Conservation (phyloP, 768 basidiomycete genomes). For the Lentinula aciculospora region DNA sequence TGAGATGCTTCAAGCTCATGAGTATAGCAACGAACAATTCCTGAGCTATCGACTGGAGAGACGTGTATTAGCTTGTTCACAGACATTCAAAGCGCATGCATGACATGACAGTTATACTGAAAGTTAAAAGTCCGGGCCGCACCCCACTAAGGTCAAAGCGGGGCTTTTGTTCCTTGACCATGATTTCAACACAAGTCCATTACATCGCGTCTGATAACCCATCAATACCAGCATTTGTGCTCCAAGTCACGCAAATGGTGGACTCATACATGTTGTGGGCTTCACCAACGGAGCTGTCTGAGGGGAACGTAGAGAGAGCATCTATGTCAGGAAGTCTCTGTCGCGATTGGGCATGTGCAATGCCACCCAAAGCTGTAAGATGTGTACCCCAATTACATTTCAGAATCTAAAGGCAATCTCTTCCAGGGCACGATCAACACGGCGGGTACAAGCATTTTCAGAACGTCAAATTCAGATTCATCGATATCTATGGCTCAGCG, state of each 20-base stretch:
- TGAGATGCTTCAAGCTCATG: conserved; percentile 20
- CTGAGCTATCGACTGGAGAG: conserved; percentile 20
- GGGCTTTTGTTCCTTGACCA: not conserved
- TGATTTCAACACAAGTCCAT: conserved; percentile 40
- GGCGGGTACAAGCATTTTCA: conserved; percentile 61
- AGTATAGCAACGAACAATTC: conserved; percentile 26
- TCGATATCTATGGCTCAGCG: conserved; percentile 75
- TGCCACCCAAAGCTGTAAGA: conserved; percentile 49
- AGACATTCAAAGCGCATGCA: not conserved
- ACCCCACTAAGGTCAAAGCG: too few species aligned
- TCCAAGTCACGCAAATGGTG: conserved; percentile 63
- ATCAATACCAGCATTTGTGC: conserved; percentile 49
- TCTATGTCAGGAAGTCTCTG: conserved; percentile 51
- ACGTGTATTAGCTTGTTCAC: not conserved
- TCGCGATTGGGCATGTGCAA: conserved; percentile 80
- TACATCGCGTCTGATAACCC: conserved; percentile 46
- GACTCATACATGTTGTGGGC: conserved; percentile 84
- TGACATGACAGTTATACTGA: not conserved
- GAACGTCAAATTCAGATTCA: conserved; percentile 53
- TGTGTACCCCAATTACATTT: not conserved
- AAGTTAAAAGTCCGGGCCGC: not conserved
- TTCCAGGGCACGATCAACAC: conserved; percentile 10
- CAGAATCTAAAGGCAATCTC: not conserved
- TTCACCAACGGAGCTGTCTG: conserved; percentile 47
- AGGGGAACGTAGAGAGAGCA: conserved; percentile 42